These are phyloP conservation scores for Plasmopara halstedii DNA, from an alignment of 352 stramenopile genomes.

Conservation along the genomic window DNA sequence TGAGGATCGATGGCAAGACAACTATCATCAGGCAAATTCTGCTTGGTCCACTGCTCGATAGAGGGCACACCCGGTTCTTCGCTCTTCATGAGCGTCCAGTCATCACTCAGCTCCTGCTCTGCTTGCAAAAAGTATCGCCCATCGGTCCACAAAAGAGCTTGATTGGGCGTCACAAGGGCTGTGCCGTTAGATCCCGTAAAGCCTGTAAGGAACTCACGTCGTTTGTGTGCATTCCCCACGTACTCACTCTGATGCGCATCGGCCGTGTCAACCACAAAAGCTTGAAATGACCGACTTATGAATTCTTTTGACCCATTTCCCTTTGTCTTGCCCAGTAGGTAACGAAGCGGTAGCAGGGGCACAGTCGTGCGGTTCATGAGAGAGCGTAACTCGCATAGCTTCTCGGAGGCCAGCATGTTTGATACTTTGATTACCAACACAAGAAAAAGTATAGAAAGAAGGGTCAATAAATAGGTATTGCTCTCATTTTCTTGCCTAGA, in stretches of 20 bases:
- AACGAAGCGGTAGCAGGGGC: slow-evolving; percentile 52
- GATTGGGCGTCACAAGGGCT: slow-evolving; percentile 66
- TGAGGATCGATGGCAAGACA: slow-evolving; percentile 94
- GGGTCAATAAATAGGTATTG: slow-evolving; percentile 24
- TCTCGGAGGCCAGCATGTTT: slow-evolving; percentile 41
- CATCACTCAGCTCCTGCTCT: slow-evolving; percentile 85
- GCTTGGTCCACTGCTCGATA: slow-evolving; percentile 77
- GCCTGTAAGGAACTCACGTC: slow-evolving; percentile 91
- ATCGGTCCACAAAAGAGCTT: slow-evolving; percentile 97
- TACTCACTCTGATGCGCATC: slow-evolving; percentile 99
- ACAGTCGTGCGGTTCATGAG: slow-evolving; percentile 59
- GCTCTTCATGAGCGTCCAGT: slow-evolving; percentile 95
- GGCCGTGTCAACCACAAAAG: slow-evolving; percentile 93
- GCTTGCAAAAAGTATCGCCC: slow-evolving; percentile 98
- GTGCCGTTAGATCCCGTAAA: slow-evolving; percentile 98
- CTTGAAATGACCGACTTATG: slow-evolving; percentile 54
- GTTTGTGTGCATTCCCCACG: slow-evolving; percentile 92
- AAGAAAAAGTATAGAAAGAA: slow-evolving; percentile 8
- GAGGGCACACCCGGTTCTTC: slow-evolving; percentile 88
- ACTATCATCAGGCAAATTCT: slow-evolving; percentile 48
- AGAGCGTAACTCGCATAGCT: slow-evolving; percentile 52
- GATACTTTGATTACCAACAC: slow-evolving; percentile 3
- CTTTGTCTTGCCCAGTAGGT: slow-evolving; percentile 40
- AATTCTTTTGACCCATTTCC: slow-evolving; percentile 15
- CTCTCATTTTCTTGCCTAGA: slow-evolving; percentile 9